These are phyloP conservation scores for Leucoagaricus sp. DNA, from an alignment of 1,284 basidiomycete species.

Conservation along the genomic window DNA sequence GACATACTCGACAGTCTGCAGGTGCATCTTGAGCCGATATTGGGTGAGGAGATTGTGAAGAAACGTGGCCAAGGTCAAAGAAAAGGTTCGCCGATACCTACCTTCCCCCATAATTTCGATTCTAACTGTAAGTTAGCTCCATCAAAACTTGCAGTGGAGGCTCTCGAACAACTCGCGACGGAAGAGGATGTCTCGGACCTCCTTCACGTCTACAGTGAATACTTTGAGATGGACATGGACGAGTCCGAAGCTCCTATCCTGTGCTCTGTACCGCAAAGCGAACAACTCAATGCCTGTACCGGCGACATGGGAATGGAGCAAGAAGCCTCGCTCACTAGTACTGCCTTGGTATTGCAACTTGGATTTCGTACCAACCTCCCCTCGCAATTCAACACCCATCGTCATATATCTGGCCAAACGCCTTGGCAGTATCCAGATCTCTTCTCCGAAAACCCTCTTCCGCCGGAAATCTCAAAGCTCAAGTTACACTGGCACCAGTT, in stretches of 20 bases:
- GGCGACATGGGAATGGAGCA: background rate
- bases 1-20: background rate
- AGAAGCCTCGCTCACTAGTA: background rate
- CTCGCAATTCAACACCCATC: slow-evolving; percentile 9
- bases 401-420: background rate
- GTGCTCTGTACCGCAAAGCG: background rate
- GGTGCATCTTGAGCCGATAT: background rate
- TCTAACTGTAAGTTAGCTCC: background rate
- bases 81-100: too few species aligned
- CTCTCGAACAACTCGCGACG: background rate
- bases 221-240: background rate
- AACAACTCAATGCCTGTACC: background rate
- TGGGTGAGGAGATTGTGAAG: background rate
- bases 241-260: background rate
- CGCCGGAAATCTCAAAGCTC: background rate
- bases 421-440: slow-evolving; percentile 4
- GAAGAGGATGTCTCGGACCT: slow-evolving; percentile 1
- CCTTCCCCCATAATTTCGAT: too few species aligned
- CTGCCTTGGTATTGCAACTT: background rate
- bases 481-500: slow-evolving; percentile 13
- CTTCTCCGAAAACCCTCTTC: background rate
- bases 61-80: too few species aligned
- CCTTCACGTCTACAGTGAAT: background rate
- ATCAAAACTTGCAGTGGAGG: background rate
- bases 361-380: slow-evolving; percentile 6